A percentile compares a stretch with the other conserved stretches of the same genome.
phyloP scores from a whole-genome alignment of 768 basidiomycete genomes.

The Amyloporia xantha region DNA sequence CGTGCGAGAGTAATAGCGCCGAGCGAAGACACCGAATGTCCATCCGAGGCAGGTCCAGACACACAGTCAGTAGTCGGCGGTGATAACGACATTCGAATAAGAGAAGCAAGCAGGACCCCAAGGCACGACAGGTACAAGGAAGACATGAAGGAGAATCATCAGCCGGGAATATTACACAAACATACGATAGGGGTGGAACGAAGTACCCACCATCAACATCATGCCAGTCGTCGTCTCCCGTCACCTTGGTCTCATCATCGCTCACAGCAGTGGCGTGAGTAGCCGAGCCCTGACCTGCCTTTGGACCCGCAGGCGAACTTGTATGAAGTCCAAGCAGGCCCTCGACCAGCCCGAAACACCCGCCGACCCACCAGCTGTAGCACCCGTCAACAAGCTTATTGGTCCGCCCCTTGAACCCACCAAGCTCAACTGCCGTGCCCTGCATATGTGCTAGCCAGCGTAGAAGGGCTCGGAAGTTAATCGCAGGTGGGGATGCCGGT shows the following conservation, averaged over 20 bases:
- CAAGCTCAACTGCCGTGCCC: constrained; percentile 73
- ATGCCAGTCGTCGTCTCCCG: constrained; percentile 48
- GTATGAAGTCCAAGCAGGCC: constrained; percentile 35
- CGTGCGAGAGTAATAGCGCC: too few relatives aligned
- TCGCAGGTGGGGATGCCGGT: constrained; percentile 28
- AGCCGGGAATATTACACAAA: not conserved
- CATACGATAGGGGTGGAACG: not conserved
- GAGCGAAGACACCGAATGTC: too few relatives aligned
- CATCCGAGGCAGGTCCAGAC: not conserved
- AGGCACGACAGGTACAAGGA: not conserved
- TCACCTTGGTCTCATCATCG: not conserved
- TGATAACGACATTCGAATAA: not conserved
- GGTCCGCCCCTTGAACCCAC: constrained; percentile 88
- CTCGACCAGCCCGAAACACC: constrained; percentile 74
- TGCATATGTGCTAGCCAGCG: constrained; percentile 88
- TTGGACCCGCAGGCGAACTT: not conserved
- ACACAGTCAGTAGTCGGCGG: not conserved
- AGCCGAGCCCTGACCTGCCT: not conserved
- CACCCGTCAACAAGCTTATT: constrained; percentile 99
- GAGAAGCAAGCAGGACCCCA: not conserved
- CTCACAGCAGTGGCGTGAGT: too few relatives aligned
- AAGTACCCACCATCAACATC: constrained; percentile 59
- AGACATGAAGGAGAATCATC: not conserved
- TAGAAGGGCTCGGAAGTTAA: constrained; percentile 56
- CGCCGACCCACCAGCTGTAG: constrained; percentile 99